Conservation (phyloP, 192 early-diverging fungal species). For the Funneliformis mosseae region DNA sequence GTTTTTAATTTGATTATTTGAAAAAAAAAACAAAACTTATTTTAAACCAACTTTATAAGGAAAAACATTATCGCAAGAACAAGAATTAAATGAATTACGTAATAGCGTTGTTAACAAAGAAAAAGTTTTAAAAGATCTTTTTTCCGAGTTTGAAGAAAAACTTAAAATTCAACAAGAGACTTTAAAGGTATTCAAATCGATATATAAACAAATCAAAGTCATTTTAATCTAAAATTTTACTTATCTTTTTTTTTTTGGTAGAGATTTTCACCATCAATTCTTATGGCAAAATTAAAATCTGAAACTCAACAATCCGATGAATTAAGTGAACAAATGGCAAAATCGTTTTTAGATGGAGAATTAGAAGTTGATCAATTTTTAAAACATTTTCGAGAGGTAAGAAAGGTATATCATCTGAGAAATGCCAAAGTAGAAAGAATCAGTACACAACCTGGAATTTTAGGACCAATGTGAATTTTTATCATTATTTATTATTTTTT, state of each 20-base stretch:
- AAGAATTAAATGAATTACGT: slow-evolving; percentile 27
- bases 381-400: slow-evolving; percentile 50
- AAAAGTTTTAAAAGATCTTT: not conserved
- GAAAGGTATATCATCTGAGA: slow-evolving; percentile 54
- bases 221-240: not conserved
- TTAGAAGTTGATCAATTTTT: slow-evolving; percentile 47
- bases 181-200: slow-evolving; percentile 2
- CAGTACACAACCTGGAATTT: slow-evolving; percentile 33
- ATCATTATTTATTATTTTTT: no score
- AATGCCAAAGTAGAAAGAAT: slow-evolving; percentile 44
- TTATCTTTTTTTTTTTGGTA: not conserved
- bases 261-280: slow-evolving; percentile 42
- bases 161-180: slow-evolving; percentile 24
- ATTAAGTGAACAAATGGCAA: slow-evolving; percentile 48
- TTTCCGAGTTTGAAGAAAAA: slow-evolving; percentile 18
- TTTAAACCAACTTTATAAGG: slow-evolving; percentile 7
- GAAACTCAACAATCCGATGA: slow-evolving; percentile 46
- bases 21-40: no score
- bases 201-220: not conserved
- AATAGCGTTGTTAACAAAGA: slow-evolving; percentile 5
- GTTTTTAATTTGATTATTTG: not conserved
- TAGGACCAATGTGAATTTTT: not conserved
- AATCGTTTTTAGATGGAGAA: slow-evolving; percentile 47
- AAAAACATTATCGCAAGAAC: slow-evolving; percentile 28
- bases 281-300: slow-evolving; percentile 43